Base-by-base conservation (phyloP, 2,329 filamentous ascomycete genomes). In the Fusarium multiceps region DNA sequence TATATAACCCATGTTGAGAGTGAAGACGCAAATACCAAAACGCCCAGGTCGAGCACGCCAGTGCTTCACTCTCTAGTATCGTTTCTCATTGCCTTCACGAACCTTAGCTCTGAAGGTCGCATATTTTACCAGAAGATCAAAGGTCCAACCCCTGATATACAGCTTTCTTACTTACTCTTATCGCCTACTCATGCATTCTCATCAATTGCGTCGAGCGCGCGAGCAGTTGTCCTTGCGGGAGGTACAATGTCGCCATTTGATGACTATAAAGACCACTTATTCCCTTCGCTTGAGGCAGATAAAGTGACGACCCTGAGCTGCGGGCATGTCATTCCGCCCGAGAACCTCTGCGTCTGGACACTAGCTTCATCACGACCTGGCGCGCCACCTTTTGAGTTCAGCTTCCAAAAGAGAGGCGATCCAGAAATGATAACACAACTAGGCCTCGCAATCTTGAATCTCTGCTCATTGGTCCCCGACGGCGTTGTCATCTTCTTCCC, bases 211-310 rank as follows among this genome's bases (percentile, higher is more conserved):
- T 89, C 93, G 30, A 90, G 92, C 66, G 93, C 96, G 1, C 87
- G 94, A 61, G 93, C 95, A 3, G 92, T 99, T 6, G 91, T 99
- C 43, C 84, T 99, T 6, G 96, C 94, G 0, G 96, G 96, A 61
- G 96, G 96, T 23, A 99, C 96, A 27, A 98, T 99, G 96, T 97
- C 96, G 4, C 96, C 96, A 0, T 97, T 98, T 83, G 88, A 91
- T 25, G 96, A 98, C 80, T 99, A 97, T 80, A 90, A 87, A 37
- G 87, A 91, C 6, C 93, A 98, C 74, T 85, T 99, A 1, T 96
- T 99, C 67, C 92, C 95, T 0, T 91, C 92, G 50, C 79, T 97
- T 0, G 77, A 87, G 0, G 72, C 85, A 1, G 80, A 83, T 0
- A 88, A 88, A 59, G 87, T 98, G 46, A 90, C 87, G 12, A 97